These are phyloP conservation scores for Coemansia erecta DNA, from an alignment of 192 early-diverging fungal genomes.

Conservation along the genomic window DNA sequence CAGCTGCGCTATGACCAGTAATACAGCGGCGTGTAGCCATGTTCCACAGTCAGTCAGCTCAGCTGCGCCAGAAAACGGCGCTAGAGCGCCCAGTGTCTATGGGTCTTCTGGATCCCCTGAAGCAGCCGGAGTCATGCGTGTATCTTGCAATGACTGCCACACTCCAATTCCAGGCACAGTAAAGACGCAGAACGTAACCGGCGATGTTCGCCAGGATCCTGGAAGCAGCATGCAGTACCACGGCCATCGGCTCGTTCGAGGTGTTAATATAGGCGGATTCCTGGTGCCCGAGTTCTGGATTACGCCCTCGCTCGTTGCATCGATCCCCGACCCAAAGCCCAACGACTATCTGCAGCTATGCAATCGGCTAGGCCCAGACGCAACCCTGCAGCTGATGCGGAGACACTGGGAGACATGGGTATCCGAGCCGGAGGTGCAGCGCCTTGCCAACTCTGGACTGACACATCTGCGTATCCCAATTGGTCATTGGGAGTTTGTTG, in stretches of 20 bases:
- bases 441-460: constrained; percentile 46
- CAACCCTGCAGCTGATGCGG: constrained; percentile 30
- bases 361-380: constrained; percentile 47
- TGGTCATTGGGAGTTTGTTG: constrained; percentile 62
- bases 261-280: constrained; percentile 61
- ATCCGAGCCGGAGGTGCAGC: constrained; percentile 53
- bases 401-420: constrained; percentile 61
- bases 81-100: too few relatives aligned
- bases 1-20: not conserved
- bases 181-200: constrained; percentile 14
- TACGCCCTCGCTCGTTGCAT: constrained; percentile 44
- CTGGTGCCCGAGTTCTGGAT: constrained; percentile 64
- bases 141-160: not conserved
- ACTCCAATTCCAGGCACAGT: constrained; percentile 3
- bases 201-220: constrained; percentile 34
- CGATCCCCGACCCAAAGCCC: constrained; percentile 51
- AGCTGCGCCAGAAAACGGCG: too few relatives aligned
- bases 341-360: constrained; percentile 52
- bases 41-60: too few relatives aligned
- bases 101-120: too few relatives aligned
- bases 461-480: constrained; percentile 62
- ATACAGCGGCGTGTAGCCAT: too few relatives aligned
- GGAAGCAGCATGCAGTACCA: constrained; percentile 44
- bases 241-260: constrained; percentile 49
- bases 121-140: constrained; percentile 8